Evolutionary conservation across 1,284 basidiomycete genomes (phyloP).

Genomic region (Irpex lacteus): DNA sequence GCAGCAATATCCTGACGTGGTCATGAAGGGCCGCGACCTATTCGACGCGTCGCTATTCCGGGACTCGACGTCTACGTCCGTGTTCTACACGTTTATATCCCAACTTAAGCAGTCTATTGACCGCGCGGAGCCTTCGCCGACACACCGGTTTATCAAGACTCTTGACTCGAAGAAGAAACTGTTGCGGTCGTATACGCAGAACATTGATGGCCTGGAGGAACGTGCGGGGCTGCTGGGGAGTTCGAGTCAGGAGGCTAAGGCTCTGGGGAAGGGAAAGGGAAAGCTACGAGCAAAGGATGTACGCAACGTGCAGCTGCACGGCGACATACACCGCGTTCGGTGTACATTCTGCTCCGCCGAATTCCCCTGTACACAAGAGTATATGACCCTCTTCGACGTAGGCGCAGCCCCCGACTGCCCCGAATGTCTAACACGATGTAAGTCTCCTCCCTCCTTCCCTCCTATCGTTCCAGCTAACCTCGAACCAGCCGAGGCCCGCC

Average conservation of each 20-base stretch:
- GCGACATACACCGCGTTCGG: constrained; percentile 85
- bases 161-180: constrained; percentile 85
- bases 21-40: constrained; percentile 85
- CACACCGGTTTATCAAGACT: constrained; percentile 86
- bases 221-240: constrained; percentile 71
- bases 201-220: constrained; percentile 92
- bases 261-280: constrained; percentile 51
- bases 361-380: constrained; percentile 61
- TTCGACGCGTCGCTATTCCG: constrained; percentile 88
- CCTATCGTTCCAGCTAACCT: constrained; percentile 8
- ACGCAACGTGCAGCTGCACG: constrained; percentile 88
- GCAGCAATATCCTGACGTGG: constrained; percentile 76
- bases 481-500: constrained; percentile 63
- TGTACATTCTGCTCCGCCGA: constrained; percentile 81
- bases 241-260: constrained; percentile 51
- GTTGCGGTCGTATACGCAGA: constrained; percentile 90
- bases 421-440: constrained; percentile 76
- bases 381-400: constrained; percentile 60
- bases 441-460: constrained; percentile 31
- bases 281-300: constrained; percentile 68
- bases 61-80: constrained; percentile 79
- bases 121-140: constrained; percentile 76
- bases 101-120: constrained; percentile 85
- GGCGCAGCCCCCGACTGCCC: constrained; percentile 81
- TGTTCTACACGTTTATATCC: constrained; percentile 95